Percentiles rank a stretch among this genome's conserved stretches.
Conservation (phyloP, 371 early-diverging fungal species). For the Mortierella sp. region DNA sequence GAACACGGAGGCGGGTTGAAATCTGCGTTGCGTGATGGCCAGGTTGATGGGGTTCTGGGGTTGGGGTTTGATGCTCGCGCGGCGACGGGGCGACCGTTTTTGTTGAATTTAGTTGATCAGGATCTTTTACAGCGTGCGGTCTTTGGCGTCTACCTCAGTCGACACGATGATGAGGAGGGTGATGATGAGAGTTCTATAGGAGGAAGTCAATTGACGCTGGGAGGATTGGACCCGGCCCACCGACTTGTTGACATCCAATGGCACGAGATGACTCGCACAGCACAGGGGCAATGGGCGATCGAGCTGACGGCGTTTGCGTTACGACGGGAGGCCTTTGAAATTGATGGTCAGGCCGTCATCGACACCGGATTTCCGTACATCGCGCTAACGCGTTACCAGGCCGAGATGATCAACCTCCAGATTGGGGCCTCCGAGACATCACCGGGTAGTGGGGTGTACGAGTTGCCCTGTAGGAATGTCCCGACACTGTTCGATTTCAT, state of each 20-base stretch:
- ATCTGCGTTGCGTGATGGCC: slow-evolving; percentile 59
- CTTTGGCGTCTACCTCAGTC: slow-evolving; percentile 79
- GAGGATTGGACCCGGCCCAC: slow-evolving; percentile 76
- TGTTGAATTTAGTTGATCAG: slow-evolving; percentile 83
- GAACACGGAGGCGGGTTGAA: slow-evolving; percentile 17
- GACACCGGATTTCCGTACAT: slow-evolving; percentile 84
- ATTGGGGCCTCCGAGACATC: slow-evolving; percentile 86
- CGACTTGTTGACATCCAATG: slow-evolving; percentile 79
- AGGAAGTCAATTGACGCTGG: slow-evolving; percentile 86
- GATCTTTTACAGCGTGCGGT: slow-evolving; percentile 76
- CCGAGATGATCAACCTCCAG: slow-evolving; percentile 81
- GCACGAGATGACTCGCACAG: slow-evolving; percentile 75
- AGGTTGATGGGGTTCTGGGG: slow-evolving; percentile 86
- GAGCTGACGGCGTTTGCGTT: slow-evolving; percentile 77
- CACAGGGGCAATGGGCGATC: slow-evolving; percentile 93
- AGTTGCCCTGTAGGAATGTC: slow-evolving; percentile 19
- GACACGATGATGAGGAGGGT: neutral
- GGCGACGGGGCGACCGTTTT: slow-evolving; percentile 81
- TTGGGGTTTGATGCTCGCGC: slow-evolving; percentile 86
- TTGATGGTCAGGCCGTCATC: slow-evolving; percentile 74
- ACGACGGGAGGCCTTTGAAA: slow-evolving; percentile 69
- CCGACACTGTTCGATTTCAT: slow-evolving; percentile 70
- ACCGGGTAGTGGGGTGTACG: slow-evolving; percentile 24
- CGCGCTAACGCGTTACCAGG: slow-evolving; percentile 76
- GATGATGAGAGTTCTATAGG: slow-evolving; percentile 52